These are phyloP conservation scores for Aureobasidium lini DNA, from an alignment of 2,329 filamentous ascomycete species.

Conservation along the genomic window DNA sequence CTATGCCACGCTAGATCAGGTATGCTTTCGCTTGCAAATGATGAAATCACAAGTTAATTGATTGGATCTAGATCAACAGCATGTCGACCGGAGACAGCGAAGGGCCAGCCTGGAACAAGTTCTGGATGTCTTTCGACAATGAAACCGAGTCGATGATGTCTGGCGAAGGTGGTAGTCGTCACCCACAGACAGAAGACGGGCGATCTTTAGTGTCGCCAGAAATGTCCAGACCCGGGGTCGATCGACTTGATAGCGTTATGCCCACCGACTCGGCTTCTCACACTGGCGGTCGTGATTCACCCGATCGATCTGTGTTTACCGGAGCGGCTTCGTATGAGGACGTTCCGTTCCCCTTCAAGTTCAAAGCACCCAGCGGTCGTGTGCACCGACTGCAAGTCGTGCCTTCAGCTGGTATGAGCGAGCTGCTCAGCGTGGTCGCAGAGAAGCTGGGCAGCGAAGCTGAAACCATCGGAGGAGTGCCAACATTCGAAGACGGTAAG, in stretches of 20 bases:
- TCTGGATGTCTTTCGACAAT: conserved; percentile 93
- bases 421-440: conserved; percentile 69
- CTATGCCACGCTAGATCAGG: conserved; percentile 94
- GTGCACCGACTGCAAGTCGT: conserved; percentile 86
- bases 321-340: conserved; percentile 55
- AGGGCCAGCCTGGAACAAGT: conserved; percentile 98
- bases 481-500: conserved; percentile 70
- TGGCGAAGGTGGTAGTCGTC: conserved; percentile 73
- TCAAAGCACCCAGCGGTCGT: conserved; percentile 91
- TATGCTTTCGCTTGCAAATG: conserved; percentile 32
- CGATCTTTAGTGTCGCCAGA: conserved; percentile 81
- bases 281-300: conserved; percentile 66
- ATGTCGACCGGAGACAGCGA: conserved; percentile 85
- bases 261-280: conserved; percentile 95
- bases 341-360: conserved; percentile 91
- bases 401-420: conserved; percentile 69
- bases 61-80: conserved; percentile 60
- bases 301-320: conserved; percentile 56
- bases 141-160: conserved; percentile 96
- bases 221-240: conserved; percentile 51
- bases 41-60: not conserved
- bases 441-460: conserved; percentile 80
- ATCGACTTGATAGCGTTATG: conserved; percentile 75
- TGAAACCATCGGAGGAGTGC: conserved; percentile 73
- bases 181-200: conserved; percentile 58